Evolutionary conservation across 2,329 filamentous ascomycete genomes (phyloP).

Genomic region (Fusarium neocosmosporiellum): DNA sequence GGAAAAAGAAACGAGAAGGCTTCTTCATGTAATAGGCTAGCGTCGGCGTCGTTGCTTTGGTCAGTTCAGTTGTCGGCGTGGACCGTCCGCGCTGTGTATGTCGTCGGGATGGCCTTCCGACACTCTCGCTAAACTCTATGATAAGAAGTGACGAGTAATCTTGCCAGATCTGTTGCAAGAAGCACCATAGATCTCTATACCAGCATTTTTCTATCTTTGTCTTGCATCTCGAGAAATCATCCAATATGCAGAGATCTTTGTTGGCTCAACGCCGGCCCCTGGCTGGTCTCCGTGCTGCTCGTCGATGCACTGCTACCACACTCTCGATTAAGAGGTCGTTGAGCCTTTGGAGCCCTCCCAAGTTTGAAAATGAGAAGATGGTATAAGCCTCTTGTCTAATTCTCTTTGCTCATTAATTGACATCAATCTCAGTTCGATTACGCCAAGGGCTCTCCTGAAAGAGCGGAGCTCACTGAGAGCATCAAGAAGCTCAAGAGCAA

Average conservation of each 20-base stretch:
- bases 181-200: neutral
- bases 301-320: neutral
- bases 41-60: neutral
- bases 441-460: slow-evolving; percentile 33
- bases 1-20: neutral
- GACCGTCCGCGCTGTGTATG: neutral
- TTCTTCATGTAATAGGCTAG: slow-evolving; percentile 13
- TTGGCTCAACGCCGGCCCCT: slow-evolving; percentile 11
- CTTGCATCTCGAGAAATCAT: neutral
- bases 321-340: slow-evolving; percentile 8
- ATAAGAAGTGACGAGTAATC: slow-evolving; percentile 3
- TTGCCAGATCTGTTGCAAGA: neutral
- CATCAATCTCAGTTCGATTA: slow-evolving; percentile 24
- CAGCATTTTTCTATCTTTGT: neutral
- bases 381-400: neutral
- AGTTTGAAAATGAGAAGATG: slow-evolving; percentile 38
- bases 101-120: slow-evolving; percentile 32
- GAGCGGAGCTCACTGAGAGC: slow-evolving; percentile 25
- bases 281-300: slow-evolving; percentile 5
- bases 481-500: slow-evolving; percentile 29
- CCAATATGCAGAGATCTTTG: slow-evolving; percentile 25
- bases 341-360: slow-evolving; percentile 31
- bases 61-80: slow-evolving; percentile 1
- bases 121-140: neutral
- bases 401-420: neutral